Conservation (phyloP, 2,329 filamentous ascomycete genomes). For the Paracoccidioides brasiliensis region DNA sequence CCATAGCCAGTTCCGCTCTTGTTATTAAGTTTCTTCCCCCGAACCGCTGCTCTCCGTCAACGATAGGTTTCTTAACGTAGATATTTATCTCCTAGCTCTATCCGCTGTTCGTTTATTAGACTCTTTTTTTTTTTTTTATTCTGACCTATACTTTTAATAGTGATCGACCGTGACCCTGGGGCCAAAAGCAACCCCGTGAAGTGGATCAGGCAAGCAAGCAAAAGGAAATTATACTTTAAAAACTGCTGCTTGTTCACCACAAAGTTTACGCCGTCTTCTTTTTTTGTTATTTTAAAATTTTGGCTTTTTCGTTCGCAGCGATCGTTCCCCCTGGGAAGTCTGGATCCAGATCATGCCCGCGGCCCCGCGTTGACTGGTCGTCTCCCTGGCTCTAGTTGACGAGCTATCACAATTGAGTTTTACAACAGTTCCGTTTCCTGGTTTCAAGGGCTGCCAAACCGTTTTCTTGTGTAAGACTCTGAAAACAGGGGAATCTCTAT, state of each 20-base stretch:
- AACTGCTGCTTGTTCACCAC: background rate
- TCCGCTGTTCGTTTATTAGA: no score
- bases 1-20: no score
- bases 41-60: no score
- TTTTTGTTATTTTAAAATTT: background rate
- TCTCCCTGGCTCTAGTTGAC: background rate
- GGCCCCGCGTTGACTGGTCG: background rate
- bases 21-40: no score
- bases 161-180: background rate
- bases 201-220: background rate
- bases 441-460: background rate
- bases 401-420: background rate
- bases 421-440: background rate
- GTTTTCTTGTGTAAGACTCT: background rate
- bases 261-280: background rate
- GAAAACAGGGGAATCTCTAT: background rate
- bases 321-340: slow-evolving; percentile 5
- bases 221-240: background rate
- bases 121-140: no score
- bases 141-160: background rate
- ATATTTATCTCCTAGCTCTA: no score
- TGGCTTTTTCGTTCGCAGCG: background rate
- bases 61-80: no score
- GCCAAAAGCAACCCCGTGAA: background rate
- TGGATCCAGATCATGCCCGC: background rate